A percentile compares a stretch with the other conserved stretches of the same genome.
Evolutionary conservation across 345 rosid genomes (phyloP).

Genomic region (Aurinia saxatilis): DNA sequence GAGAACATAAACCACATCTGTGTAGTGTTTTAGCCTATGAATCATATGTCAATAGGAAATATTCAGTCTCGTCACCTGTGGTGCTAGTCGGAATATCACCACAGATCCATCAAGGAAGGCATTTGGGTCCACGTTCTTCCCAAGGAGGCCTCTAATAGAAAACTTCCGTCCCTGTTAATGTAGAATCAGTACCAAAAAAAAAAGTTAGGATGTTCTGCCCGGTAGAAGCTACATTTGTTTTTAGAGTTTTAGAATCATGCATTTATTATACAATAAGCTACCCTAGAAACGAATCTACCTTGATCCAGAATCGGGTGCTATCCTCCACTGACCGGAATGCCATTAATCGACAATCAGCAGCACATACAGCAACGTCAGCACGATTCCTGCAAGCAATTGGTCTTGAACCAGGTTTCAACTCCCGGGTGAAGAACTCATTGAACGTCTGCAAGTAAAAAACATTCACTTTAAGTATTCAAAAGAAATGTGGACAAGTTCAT

Average conservation of each 20-base stretch:
- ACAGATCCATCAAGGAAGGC: conserved; percentile 61
- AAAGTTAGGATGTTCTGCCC: background rate
- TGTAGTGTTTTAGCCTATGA: background rate
- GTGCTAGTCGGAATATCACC: conserved; percentile 89
- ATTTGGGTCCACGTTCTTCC: conserved; percentile 43
- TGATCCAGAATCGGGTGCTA: conserved; percentile 77
- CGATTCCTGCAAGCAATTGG: conserved; percentile 46
- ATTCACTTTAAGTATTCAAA: background rate
- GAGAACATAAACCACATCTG: background rate
- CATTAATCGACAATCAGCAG: conserved; percentile 83
- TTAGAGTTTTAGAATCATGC: background rate
- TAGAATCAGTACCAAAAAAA: background rate
- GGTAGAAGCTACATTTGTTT: background rate
- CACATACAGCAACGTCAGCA: conserved; percentile 66
- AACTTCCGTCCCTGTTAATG: conserved; percentile 66
- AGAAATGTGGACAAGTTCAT: background rate
- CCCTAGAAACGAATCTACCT: conserved; percentile 37
- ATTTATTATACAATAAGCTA: background rate
- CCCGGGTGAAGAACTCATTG: conserved; percentile 86
- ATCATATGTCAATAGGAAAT: background rate
- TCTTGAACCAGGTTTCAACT: conserved; percentile 77
- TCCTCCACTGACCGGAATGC: conserved; percentile 67
- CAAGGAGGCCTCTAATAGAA: conserved; percentile 81
- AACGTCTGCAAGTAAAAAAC: conserved; percentile 50
- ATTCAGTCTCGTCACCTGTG: conserved; percentile 42